A percentile compares a stretch with the other conserved stretches of the same genome.
phyloP scores from a whole-genome alignment of 192 early-diverging fungal species.

The Backusella parvicylindrica region DNA sequence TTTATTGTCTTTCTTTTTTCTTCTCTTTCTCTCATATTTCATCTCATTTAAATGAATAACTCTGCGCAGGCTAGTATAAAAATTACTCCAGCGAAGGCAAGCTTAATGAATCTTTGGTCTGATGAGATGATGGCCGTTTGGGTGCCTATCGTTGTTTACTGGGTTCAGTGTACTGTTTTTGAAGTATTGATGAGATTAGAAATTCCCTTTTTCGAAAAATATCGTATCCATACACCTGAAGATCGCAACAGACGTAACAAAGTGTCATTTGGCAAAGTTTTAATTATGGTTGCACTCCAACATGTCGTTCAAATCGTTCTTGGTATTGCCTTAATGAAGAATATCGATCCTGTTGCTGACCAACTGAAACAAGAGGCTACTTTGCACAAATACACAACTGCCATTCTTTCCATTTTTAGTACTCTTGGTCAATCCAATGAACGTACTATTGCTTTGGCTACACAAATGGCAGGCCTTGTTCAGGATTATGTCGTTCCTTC shows the following conservation, averaged over 20 bases:
- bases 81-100: background rate
- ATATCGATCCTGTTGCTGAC: constrained; percentile 1
- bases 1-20: background rate
- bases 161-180: constrained; percentile 62
- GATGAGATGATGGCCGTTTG: constrained; percentile 51
- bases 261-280: constrained; percentile 60
- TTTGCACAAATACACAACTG: background rate
- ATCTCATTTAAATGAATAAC: background rate
- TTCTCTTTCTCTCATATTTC: background rate
- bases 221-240: constrained; percentile 60
- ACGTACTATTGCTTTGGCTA: background rate
- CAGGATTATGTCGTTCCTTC: background rate
- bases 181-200: constrained; percentile 56
- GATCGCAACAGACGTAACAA: constrained; percentile 52
- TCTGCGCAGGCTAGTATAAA: background rate
- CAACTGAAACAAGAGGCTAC: background rate
- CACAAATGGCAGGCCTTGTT: background rate
- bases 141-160: constrained; percentile 62
- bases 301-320: constrained; percentile 60
- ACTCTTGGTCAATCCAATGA: background rate
- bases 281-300: constrained; percentile 61
- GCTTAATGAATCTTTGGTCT: constrained; percentile 19
- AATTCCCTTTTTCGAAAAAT: constrained; percentile 65
- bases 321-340: constrained; percentile 23
- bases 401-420: background rate